Evolutionary conservation across 768 basidiomycete species (phyloP).

Genomic region (Rhodotorula sphaerocarpa): DNA sequence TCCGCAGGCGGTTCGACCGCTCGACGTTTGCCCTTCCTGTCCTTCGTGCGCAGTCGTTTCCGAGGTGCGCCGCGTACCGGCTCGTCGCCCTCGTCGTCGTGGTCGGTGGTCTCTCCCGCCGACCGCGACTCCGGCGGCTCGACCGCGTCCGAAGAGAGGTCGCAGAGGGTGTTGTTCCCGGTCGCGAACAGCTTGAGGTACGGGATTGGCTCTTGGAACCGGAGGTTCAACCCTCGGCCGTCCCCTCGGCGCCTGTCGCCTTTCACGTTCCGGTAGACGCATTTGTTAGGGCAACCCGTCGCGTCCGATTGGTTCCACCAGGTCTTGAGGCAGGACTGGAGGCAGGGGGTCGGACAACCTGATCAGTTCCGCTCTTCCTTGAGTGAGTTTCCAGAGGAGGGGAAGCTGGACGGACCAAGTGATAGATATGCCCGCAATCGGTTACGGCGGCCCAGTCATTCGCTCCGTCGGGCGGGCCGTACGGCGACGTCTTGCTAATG

Average conservation of each 20-base stretch:
- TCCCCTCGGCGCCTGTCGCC: not conserved
- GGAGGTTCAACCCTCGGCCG: too few species aligned
- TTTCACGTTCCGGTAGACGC: not conserved
- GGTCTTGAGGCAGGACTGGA: not conserved
- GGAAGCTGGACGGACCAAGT: not conserved
- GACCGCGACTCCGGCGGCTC: too few species aligned
- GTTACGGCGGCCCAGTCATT: not conserved
- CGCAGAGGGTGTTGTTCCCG: not conserved
- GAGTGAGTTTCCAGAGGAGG: too few species aligned
- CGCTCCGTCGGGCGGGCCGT: too few species aligned
- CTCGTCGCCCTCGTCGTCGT: too few species aligned
- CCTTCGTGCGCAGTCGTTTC: too few species aligned
- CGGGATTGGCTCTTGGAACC: not conserved
- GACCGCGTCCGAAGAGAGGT: not conserved
- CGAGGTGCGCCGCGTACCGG: too few species aligned
- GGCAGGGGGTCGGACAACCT: too few species aligned
- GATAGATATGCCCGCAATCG: constrained; percentile 10
- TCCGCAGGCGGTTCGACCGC: not conserved
- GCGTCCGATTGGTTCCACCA: not conserved
- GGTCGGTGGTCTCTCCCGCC: too few species aligned
- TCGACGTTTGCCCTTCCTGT: not conserved
- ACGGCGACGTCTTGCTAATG: too few species aligned
- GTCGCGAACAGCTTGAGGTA: not conserved
- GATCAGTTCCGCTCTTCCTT: too few species aligned
- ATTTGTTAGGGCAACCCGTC: not conserved